Evolutionary conservation across 2,329 filamentous ascomycete species (phyloP), one percentile per base, ranked within the genome.

Genomic region (Fusarium algeriense): DNA sequence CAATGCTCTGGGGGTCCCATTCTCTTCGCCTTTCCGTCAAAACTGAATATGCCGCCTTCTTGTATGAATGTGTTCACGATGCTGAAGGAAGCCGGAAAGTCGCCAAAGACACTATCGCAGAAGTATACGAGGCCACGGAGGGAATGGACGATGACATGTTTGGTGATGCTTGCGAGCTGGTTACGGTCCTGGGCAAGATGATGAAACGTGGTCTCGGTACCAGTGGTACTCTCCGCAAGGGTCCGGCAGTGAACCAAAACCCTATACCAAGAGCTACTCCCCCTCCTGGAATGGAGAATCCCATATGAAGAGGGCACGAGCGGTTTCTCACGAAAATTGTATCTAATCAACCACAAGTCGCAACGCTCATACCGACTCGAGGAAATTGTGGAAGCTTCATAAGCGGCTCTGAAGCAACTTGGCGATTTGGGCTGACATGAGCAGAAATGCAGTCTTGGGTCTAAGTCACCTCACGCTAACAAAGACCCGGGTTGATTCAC

Each of bases 111-210:
- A 93, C 95, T 6, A 96, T 98, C 67, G 88, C 92, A 44, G 94
- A 97, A 75, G 95, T 98, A 2, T 98, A 98, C 78, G 92, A 94
- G 62, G 94, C 94, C 3, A 90, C 92, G 57, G 95, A 98, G 80
- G 93, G 93, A 23, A 95, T 98, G 90, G 93, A 97, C 64, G 95
- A 98, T 77, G 94, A 97, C 73, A 97, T 96, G 85, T 99, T 98
- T 78, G 90, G 92, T 71, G 96, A 98, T 80, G 94, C 95, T 0
- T 94, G 94, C 63, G 92, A 95, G 76, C 86, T 98, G 15, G 95
- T 98, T 12, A 92, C 92, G 2, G 91, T 96, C 0, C 81, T 98
- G 2, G 94, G 93, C 10, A 93, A 91, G 77, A 96, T 98, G 91
- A 93, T 95, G 87, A 95, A 92, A 81, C 88, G 94, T 53, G 92